Evolutionary conservation across 208 protist genomes (phyloP).

Genomic region (Endotrypanum monterogeii): DNA sequence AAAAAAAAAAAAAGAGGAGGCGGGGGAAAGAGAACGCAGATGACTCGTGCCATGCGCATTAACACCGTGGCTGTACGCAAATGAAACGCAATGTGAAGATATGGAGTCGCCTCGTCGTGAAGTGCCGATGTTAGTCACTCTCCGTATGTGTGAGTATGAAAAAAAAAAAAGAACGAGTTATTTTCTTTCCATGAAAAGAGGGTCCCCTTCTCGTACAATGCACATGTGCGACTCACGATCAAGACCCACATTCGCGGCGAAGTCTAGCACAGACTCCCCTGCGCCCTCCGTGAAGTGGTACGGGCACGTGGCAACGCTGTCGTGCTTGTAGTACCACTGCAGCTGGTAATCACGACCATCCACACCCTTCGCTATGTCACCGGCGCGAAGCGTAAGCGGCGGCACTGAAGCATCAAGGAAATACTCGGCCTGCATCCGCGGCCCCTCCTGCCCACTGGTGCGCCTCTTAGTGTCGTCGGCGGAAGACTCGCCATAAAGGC

Average conservation of each 20-base stretch:
- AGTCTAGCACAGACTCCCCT: conserved; percentile 55
- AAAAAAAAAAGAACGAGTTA: not conserved
- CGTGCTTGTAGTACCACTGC: conserved; percentile 55
- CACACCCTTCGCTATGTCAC: conserved; percentile 28
- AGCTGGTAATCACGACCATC: conserved; percentile 35
- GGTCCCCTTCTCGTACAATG: conserved; percentile 28
- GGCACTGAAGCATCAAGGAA: conserved; percentile 7
- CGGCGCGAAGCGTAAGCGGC: conserved; percentile 30
- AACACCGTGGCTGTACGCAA: no score
- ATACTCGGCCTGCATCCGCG: conserved; percentile 13
- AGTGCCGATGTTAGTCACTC: no score
- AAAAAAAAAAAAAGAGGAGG: no score
- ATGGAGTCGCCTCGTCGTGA: no score
- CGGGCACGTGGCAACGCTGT: conserved; percentile 57
- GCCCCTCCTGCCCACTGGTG: conserved; percentile 1
- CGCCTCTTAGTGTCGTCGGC: conserved; percentile 3
- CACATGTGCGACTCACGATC: conserved; percentile 54
- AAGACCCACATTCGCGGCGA: conserved; percentile 40
- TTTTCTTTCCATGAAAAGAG: conserved; percentile 8
- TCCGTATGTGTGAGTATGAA: not conserved
- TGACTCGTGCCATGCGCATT: no score
- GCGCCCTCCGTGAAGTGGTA: conserved; percentile 59
- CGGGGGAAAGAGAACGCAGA: not conserved
- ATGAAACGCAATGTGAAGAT: no score
- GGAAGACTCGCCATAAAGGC: conserved; percentile 9